These are phyloP conservation scores for Arthrocladium fulminans DNA, from an alignment of 2,329 filamentous ascomycete species.

Conservation along the genomic window DNA sequence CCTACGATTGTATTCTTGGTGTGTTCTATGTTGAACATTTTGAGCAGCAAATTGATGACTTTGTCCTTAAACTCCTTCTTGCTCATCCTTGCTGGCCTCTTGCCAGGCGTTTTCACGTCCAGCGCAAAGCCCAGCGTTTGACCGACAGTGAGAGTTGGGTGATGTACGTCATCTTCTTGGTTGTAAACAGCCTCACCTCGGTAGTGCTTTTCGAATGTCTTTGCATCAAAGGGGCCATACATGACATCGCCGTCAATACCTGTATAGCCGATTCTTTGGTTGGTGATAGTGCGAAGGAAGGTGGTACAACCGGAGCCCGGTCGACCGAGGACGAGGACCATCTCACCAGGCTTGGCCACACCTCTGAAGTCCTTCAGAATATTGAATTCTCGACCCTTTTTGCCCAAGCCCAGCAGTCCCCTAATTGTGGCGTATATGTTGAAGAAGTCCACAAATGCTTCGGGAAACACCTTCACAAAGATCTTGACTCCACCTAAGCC, in stretches of 20 bases:
- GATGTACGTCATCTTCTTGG: conserved; percentile 76
- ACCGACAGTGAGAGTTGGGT: conserved; percentile 75
- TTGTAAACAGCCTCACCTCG: conserved; percentile 80
- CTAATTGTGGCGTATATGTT: conserved; percentile 60
- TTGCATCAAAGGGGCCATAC: conserved; percentile 64
- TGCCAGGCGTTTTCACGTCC: conserved; percentile 74
- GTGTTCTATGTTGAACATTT: conserved; percentile 92
- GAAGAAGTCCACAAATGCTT: conserved; percentile 68
- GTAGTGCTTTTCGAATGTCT: conserved; percentile 62
- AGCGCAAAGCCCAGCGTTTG: conserved; percentile 80
- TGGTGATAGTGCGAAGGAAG: conserved; percentile 59
- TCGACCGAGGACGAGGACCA: conserved; percentile 73
- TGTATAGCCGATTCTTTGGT: conserved; percentile 56
- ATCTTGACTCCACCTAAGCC: conserved; percentile 67
- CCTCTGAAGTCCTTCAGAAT: conserved; percentile 62
- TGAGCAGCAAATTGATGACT: conserved; percentile 64
- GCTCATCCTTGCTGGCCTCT: conserved; percentile 64
- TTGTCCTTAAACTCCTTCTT: conserved; percentile 67
- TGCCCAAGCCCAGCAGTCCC: conserved; percentile 54
- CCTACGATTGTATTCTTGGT: conserved; percentile 78
- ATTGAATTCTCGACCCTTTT: conserved; percentile 61
- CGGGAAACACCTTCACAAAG: conserved; percentile 65
- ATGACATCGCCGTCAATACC: conserved; percentile 60
- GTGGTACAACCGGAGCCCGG: conserved; percentile 66
- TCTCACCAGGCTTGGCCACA: conserved; percentile 70